Evolutionary conservation across 2,329 filamentous ascomycete species (phyloP), one percentile per base, ranked within the genome.

Genomic region (Paecilomyces variotii): DNA sequence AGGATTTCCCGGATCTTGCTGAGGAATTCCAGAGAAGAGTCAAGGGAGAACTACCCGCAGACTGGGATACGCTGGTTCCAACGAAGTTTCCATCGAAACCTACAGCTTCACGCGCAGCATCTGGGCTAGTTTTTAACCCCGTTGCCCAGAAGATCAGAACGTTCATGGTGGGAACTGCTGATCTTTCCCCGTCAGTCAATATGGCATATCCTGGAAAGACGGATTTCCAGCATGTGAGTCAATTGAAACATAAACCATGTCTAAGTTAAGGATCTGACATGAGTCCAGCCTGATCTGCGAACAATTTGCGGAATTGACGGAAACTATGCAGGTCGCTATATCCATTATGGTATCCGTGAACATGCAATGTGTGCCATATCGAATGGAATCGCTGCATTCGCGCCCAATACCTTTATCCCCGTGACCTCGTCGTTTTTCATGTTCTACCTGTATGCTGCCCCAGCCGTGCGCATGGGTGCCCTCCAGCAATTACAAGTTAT

Each of bases 291-390:
- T 4, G 65, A 67, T 24, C 61, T 71, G 5, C 61, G 61, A 4
- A 71, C 64, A 0, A 66, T 61, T 4, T 72, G 70, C 54, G 80
- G 81, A 5, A 78, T 82, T 64, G 82, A 81, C 61, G 85, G 84
- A 50, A 72, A 80, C 68, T 81, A 81, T 63, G 67, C 69, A 2
- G 78, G 77, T 25, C 74, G 78, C 6, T 79, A 79, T 61, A 74
- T 86, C 62, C 83, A 83, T 68, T 86, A 78, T 67, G 84, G 83
- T 45, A 80, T 86, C 57, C 80, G 84, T 4, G 83, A 86, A 63
- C 83, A 86, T 65, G 82, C 81, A 58, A 85, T 86, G 83, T 74
- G 74, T 2, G 89, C 89, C 71, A 90, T 95, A 78, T 89, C 95
- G 81, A 96, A 96, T 66, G 85, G 84, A 2, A 70, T 87, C 3